Evolutionary conservation across 2,329 filamentous ascomycete genomes (phyloP).

Genomic region (Fusarium albosuccineum): DNA sequence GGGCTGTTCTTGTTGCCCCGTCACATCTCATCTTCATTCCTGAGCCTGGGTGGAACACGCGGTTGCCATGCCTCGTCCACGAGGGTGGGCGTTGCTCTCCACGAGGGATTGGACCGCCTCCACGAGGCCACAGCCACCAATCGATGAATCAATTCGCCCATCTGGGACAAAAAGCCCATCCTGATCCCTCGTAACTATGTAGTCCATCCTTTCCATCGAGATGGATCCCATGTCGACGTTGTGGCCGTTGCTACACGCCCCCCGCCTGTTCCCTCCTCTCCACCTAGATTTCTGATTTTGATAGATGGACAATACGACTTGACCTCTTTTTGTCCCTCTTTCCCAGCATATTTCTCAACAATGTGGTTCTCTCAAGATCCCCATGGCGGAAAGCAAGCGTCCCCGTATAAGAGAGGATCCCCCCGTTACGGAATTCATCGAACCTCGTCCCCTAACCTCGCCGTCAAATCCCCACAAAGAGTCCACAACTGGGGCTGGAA

Average conservation of each 20-base stretch:
- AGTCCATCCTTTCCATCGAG: too few relatives aligned
- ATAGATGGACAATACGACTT: too few relatives aligned
- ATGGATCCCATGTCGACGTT: too few relatives aligned
- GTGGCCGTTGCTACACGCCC: background rate
- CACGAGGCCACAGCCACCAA: too few relatives aligned
- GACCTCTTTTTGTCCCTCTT: too few relatives aligned
- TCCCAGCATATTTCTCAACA: background rate
- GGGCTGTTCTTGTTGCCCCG: constrained; percentile 5
- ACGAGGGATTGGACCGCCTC: too few relatives aligned
- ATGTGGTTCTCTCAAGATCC: too few relatives aligned
- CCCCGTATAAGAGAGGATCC: constrained; percentile 1
- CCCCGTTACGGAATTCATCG: background rate
- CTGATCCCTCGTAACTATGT: too few relatives aligned
- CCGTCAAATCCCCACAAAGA: background rate
- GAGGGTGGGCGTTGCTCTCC: background rate
- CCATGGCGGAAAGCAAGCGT: constrained; percentile 7
- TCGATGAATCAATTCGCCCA: too few relatives aligned
- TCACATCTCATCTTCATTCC: constrained; percentile 37
- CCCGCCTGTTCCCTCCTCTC: background rate
- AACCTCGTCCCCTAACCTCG: background rate
- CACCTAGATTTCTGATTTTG: background rate
- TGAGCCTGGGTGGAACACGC: constrained; percentile 16
- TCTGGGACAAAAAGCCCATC: too few relatives aligned
- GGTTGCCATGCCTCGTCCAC: constrained; percentile 33
- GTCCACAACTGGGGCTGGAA: constrained; percentile 7